Conservation (phyloP, 2,329 filamentous ascomycete genomes). For the Arthrobotrys sphaeroides region DNA sequence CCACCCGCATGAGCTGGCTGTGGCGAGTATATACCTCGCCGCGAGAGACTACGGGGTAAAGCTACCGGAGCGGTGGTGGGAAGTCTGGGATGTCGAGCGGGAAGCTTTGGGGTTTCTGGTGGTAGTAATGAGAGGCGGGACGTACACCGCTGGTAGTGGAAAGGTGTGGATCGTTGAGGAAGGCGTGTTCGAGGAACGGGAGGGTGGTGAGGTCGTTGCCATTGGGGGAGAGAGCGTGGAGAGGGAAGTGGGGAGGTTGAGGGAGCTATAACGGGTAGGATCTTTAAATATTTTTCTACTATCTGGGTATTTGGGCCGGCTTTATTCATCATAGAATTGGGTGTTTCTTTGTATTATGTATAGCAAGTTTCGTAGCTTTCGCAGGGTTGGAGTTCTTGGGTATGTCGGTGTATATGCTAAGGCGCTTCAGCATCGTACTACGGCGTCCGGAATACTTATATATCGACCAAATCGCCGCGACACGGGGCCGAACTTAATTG, state of each 20-base stretch:
- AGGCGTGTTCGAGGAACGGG: conserved; percentile 22
- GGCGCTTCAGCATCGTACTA: no score
- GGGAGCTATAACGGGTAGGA: not conserved
- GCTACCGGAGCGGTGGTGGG: conserved; percentile 94
- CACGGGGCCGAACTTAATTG: no score
- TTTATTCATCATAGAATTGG: not conserved
- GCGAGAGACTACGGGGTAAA: conserved; percentile 78
- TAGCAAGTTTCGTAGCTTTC: no score
- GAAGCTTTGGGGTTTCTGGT: conserved; percentile 95
- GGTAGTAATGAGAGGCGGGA: conserved; percentile 63
- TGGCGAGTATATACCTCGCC: conserved; percentile 89
- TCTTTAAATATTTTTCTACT: no score
- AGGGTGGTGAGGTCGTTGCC: conserved; percentile 21
- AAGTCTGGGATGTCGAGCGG: conserved; percentile 93
- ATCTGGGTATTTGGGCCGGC: no score
- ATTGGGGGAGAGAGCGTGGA: conserved; percentile 32
- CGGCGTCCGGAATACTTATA: no score
- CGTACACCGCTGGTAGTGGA: not conserved
- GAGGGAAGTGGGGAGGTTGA: conserved; percentile 22
- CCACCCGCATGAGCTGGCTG: conserved; percentile 84
- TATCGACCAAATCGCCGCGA: no score
- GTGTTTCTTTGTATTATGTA: no score
- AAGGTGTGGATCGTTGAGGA: conserved; percentile 43
- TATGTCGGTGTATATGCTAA: no score
- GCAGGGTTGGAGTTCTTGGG: no score